phyloP scores from a whole-genome alignment of 371 early-diverging fungal genomes.

The Apophysomyces sp. region DNA sequence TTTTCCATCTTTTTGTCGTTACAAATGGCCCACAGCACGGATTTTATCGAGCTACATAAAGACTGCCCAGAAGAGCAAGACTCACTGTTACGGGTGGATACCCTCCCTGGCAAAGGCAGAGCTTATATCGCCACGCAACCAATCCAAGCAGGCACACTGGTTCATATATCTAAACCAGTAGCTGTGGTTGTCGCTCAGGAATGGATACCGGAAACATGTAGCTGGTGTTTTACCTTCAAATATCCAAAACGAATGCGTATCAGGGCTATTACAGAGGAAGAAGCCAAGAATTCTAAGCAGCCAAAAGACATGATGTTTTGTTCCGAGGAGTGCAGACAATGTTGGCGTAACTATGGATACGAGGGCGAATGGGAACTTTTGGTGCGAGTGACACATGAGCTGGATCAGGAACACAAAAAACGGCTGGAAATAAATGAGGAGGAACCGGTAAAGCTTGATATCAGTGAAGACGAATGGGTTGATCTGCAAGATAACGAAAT shows the following conservation, averaged over 20 bases:
- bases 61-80: slow-evolving; percentile 5
- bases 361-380: slow-evolving; percentile 9
- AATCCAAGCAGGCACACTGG: slow-evolving; percentile 23
- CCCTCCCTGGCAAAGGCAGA: slow-evolving; percentile 38
- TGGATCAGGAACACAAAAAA: slow-evolving; percentile 9
- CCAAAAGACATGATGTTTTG: slow-evolving; percentile 31
- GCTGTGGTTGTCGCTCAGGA: slow-evolving; percentile 37
- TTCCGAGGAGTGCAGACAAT: slow-evolving; percentile 25
- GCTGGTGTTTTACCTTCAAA: slow-evolving; percentile 36
- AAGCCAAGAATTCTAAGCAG: neutral
- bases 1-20: neutral
- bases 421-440: neutral
- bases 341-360: slow-evolving; percentile 1
- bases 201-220: slow-evolving; percentile 43
- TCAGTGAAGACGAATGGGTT: slow-evolving; percentile 6
- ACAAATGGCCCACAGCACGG: neutral
- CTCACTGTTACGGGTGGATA: neutral
- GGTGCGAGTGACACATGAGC: neutral
- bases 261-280: slow-evolving; percentile 11
- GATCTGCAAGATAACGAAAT: slow-evolving; percentile 10
- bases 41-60: slow-evolving; percentile 14
- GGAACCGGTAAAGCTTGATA: neutral
- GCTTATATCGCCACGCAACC: slow-evolving; percentile 23
- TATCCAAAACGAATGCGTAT: slow-evolving; percentile 38
- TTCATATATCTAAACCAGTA: slow-evolving; percentile 30